Percentiles rank a stretch among this genome's conserved stretches.
Conservation (phyloP, 2,329 filamentous ascomycete species). For the Ophiosphaerella korrae region DNA sequence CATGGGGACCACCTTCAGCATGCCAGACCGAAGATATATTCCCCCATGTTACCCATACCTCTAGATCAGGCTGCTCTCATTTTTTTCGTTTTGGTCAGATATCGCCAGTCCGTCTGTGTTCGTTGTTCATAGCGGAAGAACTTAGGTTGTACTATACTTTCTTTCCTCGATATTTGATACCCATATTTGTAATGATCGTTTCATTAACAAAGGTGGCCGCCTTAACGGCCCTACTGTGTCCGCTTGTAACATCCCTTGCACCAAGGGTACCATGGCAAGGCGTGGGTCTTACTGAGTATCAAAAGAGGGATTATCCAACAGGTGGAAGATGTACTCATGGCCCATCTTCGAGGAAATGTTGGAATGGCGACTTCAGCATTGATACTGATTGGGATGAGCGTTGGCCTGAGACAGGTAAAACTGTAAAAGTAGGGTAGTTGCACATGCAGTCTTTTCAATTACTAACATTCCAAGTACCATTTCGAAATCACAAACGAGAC, state of each 20-base stretch:
- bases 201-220: constrained; percentile 6
- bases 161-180: constrained; percentile 7
- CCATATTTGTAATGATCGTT: constrained; percentile 13
- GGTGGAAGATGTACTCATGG: constrained; percentile 23
- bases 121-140: constrained; percentile 2
- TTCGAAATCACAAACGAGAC: constrained; percentile 52
- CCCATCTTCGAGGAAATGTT: constrained; percentile 28
- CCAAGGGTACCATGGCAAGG: constrained; percentile 33
- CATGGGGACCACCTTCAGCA: constrained; percentile 7
- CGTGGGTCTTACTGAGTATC: constrained; percentile 15
- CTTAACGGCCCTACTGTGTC: constrained; percentile 20
- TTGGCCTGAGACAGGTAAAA: constrained; percentile 50
- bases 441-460: not conserved
- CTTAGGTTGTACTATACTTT: constrained; percentile 8
- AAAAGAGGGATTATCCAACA: constrained; percentile 16
- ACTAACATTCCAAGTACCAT: constrained; percentile 45
- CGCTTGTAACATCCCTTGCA: constrained; percentile 18
- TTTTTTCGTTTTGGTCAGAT: constrained; percentile 11
- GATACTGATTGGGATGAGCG: constrained; percentile 52
- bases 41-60: constrained; percentile 21
- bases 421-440: constrained; percentile 28
- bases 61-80: constrained; percentile 11
- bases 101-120: constrained; percentile 2
- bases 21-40: constrained; percentile 19
- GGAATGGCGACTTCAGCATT: constrained; percentile 44